Evolutionary conservation across 139 green algal species (phyloP).

Genomic region (Closterium sp.): DNA sequence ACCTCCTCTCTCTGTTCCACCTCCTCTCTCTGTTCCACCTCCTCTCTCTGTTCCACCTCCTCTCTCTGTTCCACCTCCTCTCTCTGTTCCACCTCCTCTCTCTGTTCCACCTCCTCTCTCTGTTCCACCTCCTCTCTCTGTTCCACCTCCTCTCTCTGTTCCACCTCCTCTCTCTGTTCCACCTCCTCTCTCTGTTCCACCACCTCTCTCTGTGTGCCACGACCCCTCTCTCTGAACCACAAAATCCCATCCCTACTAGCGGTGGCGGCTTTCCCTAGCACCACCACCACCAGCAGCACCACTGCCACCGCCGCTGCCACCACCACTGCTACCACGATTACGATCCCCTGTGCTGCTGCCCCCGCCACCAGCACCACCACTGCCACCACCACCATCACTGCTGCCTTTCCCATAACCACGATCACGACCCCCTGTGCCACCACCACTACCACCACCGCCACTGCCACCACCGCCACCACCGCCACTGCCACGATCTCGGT

Average conservation of each 20-base stretch:
- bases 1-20: background rate
- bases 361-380: background rate
- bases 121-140: too few species aligned
- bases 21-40: background rate
- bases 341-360: background rate
- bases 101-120: too few species aligned
- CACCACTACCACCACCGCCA: background rate
- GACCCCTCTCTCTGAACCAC: background rate
- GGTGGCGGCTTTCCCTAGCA: background rate
- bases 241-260: background rate
- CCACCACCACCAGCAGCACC: background rate
- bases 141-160: too few species aligned
- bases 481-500: background rate
- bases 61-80: too few species aligned
- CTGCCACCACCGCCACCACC: background rate
- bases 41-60: background rate
- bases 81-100: too few species aligned
- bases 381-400: background rate
- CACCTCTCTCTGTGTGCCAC: too few species aligned
- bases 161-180: too few species aligned
- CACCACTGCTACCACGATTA: background rate
- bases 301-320: background rate
- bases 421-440: background rate
- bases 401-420: background rate
- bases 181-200: too few species aligned